phyloP scores from a whole-genome alignment of 1,139 yeast species.

The Suhomyces bribrorum region DNA sequence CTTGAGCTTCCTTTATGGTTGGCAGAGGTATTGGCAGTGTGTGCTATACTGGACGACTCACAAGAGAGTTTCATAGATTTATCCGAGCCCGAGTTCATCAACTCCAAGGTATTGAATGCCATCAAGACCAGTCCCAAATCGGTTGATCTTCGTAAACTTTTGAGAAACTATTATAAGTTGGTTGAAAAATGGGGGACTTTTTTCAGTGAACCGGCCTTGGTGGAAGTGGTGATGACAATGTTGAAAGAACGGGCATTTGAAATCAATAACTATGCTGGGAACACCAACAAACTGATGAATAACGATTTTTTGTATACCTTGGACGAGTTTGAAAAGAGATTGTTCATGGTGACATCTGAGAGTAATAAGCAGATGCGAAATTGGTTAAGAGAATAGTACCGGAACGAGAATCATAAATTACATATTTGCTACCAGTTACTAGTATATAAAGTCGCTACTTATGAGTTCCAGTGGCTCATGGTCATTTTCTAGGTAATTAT shows the following conservation, averaged over 20 bases:
- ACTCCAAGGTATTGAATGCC: slow-evolving; percentile 70
- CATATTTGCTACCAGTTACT: neutral
- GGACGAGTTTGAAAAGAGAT: slow-evolving; percentile 71
- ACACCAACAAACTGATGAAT: slow-evolving; percentile 45
- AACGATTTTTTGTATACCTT: slow-evolving; percentile 60
- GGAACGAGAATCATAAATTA: too few relatives aligned
- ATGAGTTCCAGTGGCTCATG: neutral
- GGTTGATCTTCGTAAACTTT: slow-evolving; percentile 68
- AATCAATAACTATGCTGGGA: slow-evolving; percentile 70
- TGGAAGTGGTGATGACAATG: slow-evolving; percentile 54
- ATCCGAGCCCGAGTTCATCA: slow-evolving; percentile 66
- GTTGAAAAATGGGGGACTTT: slow-evolving; percentile 74
- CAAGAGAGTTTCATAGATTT: slow-evolving; percentile 66
- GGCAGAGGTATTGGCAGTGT: slow-evolving; percentile 72
- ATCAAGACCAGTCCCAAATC: slow-evolving; percentile 71
- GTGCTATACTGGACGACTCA: slow-evolving; percentile 39
- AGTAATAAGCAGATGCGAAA: slow-evolving; percentile 62
- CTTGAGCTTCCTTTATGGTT: slow-evolving; percentile 89
- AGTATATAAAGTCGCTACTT: slow-evolving; percentile 1
- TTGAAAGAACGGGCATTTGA: slow-evolving; percentile 66
- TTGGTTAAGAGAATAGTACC: slow-evolving; percentile 44
- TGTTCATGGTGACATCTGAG: slow-evolving; percentile 61
- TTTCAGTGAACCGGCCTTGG: slow-evolving; percentile 65
- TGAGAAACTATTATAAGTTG: slow-evolving; percentile 65
- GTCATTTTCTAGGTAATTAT: neutral